Conservation (phyloP, 2,329 filamentous ascomycete genomes). For the Colletotrichum aenigma region DNA sequence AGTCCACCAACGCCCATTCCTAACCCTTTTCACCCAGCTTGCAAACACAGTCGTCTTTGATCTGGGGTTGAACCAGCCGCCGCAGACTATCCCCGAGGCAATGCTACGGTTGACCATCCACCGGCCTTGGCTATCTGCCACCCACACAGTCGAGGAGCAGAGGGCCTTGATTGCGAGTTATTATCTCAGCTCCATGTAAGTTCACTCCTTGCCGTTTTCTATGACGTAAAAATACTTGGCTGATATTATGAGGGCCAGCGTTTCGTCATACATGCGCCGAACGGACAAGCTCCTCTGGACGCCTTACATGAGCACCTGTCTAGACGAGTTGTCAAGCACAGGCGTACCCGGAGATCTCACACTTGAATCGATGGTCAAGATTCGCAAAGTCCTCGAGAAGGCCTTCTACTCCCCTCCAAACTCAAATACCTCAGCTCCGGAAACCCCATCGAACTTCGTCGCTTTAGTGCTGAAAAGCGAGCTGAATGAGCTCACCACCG, state of each 20-base stretch:
- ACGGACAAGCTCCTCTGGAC: not conserved
- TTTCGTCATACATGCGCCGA: not conserved
- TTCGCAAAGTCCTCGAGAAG: not conserved
- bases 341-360: not conserved
- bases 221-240: no score
- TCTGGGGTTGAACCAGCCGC: not conserved
- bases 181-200: not conserved
- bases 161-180: not conserved
- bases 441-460: not conserved
- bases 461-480: not conserved
- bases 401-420: not conserved
- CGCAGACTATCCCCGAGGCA: not conserved
- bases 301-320: not conserved
- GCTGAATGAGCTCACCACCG: no score
- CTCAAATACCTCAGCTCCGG: fast-evolving
- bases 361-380: not conserved
- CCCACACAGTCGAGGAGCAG: not conserved
- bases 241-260: no score
- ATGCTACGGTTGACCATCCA: not conserved
- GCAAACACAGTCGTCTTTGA: not conserved
- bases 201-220: not conserved
- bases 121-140: fast-evolving
- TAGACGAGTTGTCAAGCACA: not conserved
- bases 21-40: not conserved
- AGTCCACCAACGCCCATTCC: not conserved